Base-by-base conservation (phyloP, 306 rosid genomes). In the Styphnolobium japonicum region DNA sequence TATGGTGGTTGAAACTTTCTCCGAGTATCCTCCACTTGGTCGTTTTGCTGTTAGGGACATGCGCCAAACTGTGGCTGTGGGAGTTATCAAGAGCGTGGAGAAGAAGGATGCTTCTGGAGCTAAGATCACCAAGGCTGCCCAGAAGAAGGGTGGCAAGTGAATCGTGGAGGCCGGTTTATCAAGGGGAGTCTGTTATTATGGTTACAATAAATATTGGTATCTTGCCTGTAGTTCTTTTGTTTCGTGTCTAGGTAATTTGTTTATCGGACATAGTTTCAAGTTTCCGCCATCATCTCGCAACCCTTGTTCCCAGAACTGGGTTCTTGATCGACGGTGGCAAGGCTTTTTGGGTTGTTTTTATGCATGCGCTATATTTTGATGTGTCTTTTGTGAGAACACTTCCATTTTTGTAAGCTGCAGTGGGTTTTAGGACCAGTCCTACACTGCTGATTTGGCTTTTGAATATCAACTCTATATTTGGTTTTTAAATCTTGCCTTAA, bases 11-110 rank as follows among this genome's bases (percentile, higher is more conserved):
- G 90, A 89, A 14, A 86, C 88, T n/a, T 89, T 89, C 86, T 82
- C 93, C 0, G 86, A 71, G 73, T 89, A 89, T 39, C 93, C 93
- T 0, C 88, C 93, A 11, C 86, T 89, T 10, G 93, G 90, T 0
- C 87, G 93, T 19, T 89, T 89, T 7, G 90, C 90, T 0, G 93
- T 89, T 15, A 75, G 93, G 42, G 89, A 89, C 80, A 89, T 89
- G 90, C 86, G 92, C 0, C 92, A 89, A 75, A 88, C 92, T 6
- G 87, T 88, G 58, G 92, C 92, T 9, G 92, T 88, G 1, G 90
- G 92, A 33, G 92, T 88, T 57, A 84, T 88, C 85, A 88, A 86
- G 82, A 46, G 78, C 9, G 92, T 86, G 19, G 92, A 89, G 77
- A 89, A 89, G 92, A 89, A 89, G 84, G 92, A 89, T 34, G 86